Conservation (phyloP, 805 yeast genomes). For the Lipomyces sp. region DNA sequence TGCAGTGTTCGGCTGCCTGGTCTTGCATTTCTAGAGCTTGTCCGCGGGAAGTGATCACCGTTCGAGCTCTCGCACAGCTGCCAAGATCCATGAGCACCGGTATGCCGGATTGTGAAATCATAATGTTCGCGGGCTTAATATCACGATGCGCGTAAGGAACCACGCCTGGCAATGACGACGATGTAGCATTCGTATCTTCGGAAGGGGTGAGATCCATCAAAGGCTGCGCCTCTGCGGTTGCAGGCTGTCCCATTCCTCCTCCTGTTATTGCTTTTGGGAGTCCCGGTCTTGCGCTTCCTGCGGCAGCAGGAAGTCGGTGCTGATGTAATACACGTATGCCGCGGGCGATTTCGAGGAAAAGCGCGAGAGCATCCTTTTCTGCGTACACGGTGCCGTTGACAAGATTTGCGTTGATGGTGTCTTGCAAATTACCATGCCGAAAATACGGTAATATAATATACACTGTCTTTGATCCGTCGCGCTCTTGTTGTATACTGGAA, state of each 20-base stretch:
- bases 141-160: conserved; percentile 82
- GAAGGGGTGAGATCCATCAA: conserved; percentile 41
- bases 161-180: conserved; percentile 29
- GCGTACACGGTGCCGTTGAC: conserved; percentile 52
- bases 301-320: conserved; percentile 39
- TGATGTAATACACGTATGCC: conserved; percentile 77
- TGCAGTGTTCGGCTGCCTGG: conserved; percentile 77
- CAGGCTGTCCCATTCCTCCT: conserved; percentile 6
- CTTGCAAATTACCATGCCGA: conserved; percentile 68
- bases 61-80: conserved; percentile 64
- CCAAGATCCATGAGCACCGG: conserved; percentile 87
- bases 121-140: conserved; percentile 83
- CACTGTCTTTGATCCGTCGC: conserved; percentile 74
- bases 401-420: conserved; percentile 62
- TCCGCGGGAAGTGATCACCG: conserved; percentile 54
- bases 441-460: conserved; percentile 76
- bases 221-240: conserved; percentile 37
- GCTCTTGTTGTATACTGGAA: conserved; percentile 65
- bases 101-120: conserved; percentile 68
- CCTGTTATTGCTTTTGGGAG: background rate
- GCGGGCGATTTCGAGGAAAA: conserved; percentile 66
- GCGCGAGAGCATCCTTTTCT: conserved; percentile 60
- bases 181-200: background rate
- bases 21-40: conserved; percentile 78
- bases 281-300: background rate